These are phyloP conservation scores for Discostella stelligera DNA, from an alignment of 352 stramenopile species.

Conservation along the genomic window DNA sequence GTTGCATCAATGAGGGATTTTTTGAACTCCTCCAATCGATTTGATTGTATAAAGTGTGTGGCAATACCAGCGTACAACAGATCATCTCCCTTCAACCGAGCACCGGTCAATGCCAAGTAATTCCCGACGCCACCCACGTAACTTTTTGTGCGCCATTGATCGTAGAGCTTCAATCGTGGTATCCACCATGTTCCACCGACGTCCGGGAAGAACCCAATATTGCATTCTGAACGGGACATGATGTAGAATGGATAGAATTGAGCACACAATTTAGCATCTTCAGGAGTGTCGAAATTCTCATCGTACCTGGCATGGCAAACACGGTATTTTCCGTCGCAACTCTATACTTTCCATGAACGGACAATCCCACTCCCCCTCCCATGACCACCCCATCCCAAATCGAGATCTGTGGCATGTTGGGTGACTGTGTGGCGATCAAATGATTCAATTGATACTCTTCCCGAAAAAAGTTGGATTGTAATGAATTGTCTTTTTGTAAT, in stretches of 20 bases:
- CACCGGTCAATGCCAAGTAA: constrained; percentile 93
- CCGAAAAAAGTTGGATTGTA: constrained; percentile 89
- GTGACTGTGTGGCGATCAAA: constrained; percentile 63
- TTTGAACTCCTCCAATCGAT: constrained; percentile 87
- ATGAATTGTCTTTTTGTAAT: constrained; percentile 21
- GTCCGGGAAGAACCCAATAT: constrained; percentile 97
- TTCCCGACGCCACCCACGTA: constrained; percentile 83
- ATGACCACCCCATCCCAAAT: constrained; percentile 98
- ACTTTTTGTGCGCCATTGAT: constrained; percentile 12
- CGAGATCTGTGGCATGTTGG: constrained; percentile 84
- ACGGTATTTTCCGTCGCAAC: constrained; percentile 95
- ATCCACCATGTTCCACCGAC: constrained; percentile 93
- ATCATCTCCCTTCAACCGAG: constrained; percentile 86
- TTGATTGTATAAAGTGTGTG: constrained; percentile 93
- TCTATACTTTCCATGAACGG: constrained; percentile 94
- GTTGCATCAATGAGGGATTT: constrained; percentile 83
- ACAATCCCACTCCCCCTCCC: constrained; percentile 96
- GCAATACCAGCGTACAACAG: constrained; percentile 91
- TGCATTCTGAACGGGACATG: constrained; percentile 84
- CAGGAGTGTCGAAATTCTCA: neutral
- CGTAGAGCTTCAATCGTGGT: constrained; percentile 73
- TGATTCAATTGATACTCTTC: constrained; percentile 94
- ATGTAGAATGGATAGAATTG: neutral
- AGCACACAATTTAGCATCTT: neutral
- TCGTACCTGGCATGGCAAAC: constrained; percentile 92